phyloP scores from a whole-genome alignment of 2,329 filamentous ascomycete species.

The Stromatinia cepivora region DNA sequence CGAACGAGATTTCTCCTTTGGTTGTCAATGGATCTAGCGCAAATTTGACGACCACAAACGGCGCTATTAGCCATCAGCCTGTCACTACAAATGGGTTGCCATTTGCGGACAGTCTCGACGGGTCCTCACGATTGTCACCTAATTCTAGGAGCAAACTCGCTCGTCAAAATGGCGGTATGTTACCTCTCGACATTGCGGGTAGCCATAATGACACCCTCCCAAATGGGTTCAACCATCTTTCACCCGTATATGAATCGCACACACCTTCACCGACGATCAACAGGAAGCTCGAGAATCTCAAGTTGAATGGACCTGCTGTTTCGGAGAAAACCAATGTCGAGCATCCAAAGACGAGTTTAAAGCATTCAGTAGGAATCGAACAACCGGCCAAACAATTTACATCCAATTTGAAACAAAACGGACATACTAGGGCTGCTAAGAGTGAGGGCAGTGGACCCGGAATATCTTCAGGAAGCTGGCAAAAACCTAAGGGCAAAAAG shows the following conservation, averaged over 20 bases:
- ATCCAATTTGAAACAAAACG: constrained; percentile 47
- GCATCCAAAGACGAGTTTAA: constrained; percentile 25
- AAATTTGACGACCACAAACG: constrained; percentile 21
- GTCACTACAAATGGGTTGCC: constrained; percentile 28
- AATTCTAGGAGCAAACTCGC: constrained; percentile 33
- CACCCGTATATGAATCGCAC: constrained; percentile 72
- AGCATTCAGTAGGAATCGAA: constrained; percentile 44
- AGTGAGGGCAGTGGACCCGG: constrained; percentile 50
- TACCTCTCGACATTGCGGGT: constrained; percentile 38
- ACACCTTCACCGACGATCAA: constrained; percentile 67
- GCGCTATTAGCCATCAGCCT: constrained; percentile 22
- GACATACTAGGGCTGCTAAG: constrained; percentile 55
- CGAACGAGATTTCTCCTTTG: constrained; percentile 29
- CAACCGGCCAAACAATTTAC: constrained; percentile 30
- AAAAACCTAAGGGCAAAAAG: constrained; percentile 58
- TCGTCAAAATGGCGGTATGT: constrained; percentile 38
- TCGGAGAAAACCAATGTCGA: constrained; percentile 29
- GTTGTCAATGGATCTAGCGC: constrained; percentile 36
- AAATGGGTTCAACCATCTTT: constrained; percentile 51
- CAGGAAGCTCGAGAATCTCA: constrained; percentile 51
- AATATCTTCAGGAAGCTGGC: constrained; percentile 49
- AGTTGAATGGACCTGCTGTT: constrained; percentile 25
- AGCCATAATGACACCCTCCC: constrained; percentile 34
- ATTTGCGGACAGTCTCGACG: constrained; percentile 29
- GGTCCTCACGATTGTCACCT: constrained; percentile 35